phyloP scores from a whole-genome alignment of 1,139 yeast genomes.

The Saccharomycopsis phalli region DNA sequence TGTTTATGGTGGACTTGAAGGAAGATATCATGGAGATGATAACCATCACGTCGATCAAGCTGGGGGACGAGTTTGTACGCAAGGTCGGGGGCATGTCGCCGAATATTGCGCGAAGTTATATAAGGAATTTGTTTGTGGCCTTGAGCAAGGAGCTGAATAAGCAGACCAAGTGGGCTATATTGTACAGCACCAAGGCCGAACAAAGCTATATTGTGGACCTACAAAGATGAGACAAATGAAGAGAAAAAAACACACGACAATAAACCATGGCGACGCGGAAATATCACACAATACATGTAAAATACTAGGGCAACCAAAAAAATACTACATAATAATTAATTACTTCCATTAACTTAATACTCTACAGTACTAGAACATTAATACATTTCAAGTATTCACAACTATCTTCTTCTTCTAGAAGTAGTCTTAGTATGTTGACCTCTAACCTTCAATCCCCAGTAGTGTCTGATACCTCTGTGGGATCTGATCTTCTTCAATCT shows the following conservation, averaged over 20 bases:
- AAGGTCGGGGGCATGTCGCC: conserved; percentile 68
- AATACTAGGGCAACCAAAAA: too few species aligned
- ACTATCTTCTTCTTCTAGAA: conserved; percentile 50
- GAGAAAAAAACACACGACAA: too few species aligned
- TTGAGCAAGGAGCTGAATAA: conserved; percentile 63
- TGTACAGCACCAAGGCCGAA: conserved; percentile 67
- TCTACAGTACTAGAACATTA: conserved; percentile 3
- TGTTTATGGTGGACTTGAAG: conserved; percentile 63
- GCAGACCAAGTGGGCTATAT: conserved; percentile 65
- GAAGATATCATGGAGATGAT: conserved; percentile 85
- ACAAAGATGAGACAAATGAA: conserved; percentile 39
- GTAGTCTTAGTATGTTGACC: conserved; percentile 99
- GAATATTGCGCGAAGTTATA: conserved; percentile 68
- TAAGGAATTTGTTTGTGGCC: conserved; percentile 60
- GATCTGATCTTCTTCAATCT: conserved; percentile 99
- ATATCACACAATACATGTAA: too few species aligned
- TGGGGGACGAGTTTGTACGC: conserved; percentile 83
- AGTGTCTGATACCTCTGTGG: conserved; percentile 99
- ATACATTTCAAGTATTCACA: conserved; percentile 2
- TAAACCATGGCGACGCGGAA: too few species aligned
- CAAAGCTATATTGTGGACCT: conserved; percentile 62
- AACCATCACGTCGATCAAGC: conserved; percentile 61
- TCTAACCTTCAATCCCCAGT: conserved; percentile 96
- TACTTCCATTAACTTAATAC: too few species aligned
- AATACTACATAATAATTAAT: neutral